Evolutionary conservation across 164 flowering plant species (phyloP).

Genomic region (Vitis rotundifolia): DNA sequence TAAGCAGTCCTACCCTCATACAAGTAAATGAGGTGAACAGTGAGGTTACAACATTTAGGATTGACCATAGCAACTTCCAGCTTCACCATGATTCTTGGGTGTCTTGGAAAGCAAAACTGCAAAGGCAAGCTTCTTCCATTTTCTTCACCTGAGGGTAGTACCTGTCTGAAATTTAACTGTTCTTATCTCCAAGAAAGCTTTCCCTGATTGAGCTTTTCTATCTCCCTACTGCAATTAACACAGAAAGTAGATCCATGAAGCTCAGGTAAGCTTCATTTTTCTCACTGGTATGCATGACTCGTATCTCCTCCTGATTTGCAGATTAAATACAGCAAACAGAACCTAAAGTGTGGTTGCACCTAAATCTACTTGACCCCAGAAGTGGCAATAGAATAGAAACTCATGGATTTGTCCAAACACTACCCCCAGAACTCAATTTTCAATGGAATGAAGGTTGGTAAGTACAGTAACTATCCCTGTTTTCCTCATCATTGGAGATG

Average conservation of each 20-base stretch:
- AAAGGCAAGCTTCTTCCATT: background rate
- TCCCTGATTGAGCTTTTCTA: background rate
- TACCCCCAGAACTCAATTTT: background rate
- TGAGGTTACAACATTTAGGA: too few species aligned
- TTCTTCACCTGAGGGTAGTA: too few species aligned
- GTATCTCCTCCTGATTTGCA: too few species aligned
- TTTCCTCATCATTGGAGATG: slow-evolving; percentile 30
- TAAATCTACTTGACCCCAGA: background rate
- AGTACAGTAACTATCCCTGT: slow-evolving; percentile 14
- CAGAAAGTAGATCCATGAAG: background rate
- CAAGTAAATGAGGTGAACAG: too few species aligned
- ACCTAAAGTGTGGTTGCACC: too few species aligned
- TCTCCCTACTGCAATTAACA: background rate
- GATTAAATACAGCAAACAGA: too few species aligned
- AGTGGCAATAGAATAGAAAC: slow-evolving; percentile 1
- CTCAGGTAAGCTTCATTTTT: background rate
- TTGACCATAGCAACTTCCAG: too few species aligned
- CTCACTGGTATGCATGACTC: too few species aligned
- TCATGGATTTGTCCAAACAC: background rate
- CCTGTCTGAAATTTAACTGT: too few species aligned
- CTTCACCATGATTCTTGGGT: too few species aligned
- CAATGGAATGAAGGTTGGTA: slow-evolving; percentile 16
- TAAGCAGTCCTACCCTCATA: too few species aligned
- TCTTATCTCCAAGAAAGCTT: background rate
- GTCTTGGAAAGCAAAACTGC: too few species aligned